Conservation (phyloP, 1,284 basidiomycete species). For the Leccinum pachyderme region DNA sequence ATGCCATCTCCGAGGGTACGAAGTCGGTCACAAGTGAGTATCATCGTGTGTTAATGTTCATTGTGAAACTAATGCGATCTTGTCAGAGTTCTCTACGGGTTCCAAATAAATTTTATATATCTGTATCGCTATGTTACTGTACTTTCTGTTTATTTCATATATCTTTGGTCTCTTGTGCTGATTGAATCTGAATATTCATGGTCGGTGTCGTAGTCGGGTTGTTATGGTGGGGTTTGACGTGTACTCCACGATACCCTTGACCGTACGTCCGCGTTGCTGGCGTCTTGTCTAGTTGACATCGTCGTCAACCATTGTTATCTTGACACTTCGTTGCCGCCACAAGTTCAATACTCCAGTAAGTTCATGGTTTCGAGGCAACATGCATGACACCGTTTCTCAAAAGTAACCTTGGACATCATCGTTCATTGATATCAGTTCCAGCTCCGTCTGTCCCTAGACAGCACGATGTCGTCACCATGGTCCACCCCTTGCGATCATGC, state of each 20-base stretch:
- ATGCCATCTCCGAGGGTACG: conserved; percentile 76
- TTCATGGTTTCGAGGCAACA: too few relatives aligned
- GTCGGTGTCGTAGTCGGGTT: not conserved
- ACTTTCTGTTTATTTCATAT: conserved; percentile 32
- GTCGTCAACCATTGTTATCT: not conserved
- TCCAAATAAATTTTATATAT: conserved; percentile 33
- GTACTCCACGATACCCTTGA: not conserved
- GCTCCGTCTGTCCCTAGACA: not conserved
- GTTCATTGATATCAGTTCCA: not conserved
- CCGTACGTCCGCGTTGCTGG: not conserved
- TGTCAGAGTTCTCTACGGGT: conserved; percentile 36
- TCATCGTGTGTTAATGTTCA: not conserved
- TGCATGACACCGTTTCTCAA: not conserved
- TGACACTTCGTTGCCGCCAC: not conserved
- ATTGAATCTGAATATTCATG: not conserved
- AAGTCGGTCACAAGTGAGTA: conserved; percentile 44
- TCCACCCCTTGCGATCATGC: too few relatives aligned
- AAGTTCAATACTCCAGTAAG: too few relatives aligned
- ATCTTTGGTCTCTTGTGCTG: conserved; percentile 7
- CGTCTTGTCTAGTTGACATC: not conserved
- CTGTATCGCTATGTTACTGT: conserved; percentile 36
- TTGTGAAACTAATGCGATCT: not conserved
- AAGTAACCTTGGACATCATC: not conserved
- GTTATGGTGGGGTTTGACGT: too few relatives aligned
- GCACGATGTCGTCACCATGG: not conserved